Evolutionary conservation across 805 yeast species (phyloP), one percentile per base, ranked within the genome.

Genomic region (Candida vaughaniae): DNA sequence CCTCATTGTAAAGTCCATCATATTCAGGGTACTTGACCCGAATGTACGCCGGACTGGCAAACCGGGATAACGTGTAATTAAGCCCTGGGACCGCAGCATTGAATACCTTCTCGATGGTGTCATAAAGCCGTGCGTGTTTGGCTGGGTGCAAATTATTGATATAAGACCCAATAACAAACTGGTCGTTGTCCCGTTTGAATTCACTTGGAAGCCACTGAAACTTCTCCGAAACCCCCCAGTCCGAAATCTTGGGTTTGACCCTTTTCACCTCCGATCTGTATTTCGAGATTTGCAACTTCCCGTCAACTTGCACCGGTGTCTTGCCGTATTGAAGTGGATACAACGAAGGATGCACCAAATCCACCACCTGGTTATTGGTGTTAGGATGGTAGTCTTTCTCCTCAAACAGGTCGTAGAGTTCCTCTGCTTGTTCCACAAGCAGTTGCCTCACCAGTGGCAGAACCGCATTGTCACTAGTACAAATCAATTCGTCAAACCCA

Each of bases 291-390:
- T 19, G 26, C 15, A 42, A 5, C 19, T 17, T 16, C 16, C 36
- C 38, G 17, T 38, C 35, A 5, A n/a, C 27, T 12, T 37, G 18
- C 16, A 56, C 40, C 9, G 55, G 53, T 5, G 66, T 56, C 14
- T 9, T 41, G 0, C 56, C 66, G 36, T 63, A 64, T 27, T 46
- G 55, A 17, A 56, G 42, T 5, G 68, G 64, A 26, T 50, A 66
- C 29, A 68, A 51, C 12, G 70, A 64, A 18, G 73, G 72, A 36
- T 68, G 72, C n/a, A 60, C 69, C 17, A 67, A 51, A 43, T 65
- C 65, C 15, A 63, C 39, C 1, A 65, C 70, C 42, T 60, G 57
- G n/a, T 61, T 47, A 29, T 64, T 45, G 5, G 66, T 52, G 4
- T 54, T 55, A 9, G 70, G 70, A 41, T 64, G 70, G 45, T 58